Percentiles rank a stretch among this genome's conserved stretches.
These are phyloP conservation scores for Arthrobotrys musiformis DNA, from an alignment of 2,329 filamentous ascomycete species.

Conservation along the genomic window DNA sequence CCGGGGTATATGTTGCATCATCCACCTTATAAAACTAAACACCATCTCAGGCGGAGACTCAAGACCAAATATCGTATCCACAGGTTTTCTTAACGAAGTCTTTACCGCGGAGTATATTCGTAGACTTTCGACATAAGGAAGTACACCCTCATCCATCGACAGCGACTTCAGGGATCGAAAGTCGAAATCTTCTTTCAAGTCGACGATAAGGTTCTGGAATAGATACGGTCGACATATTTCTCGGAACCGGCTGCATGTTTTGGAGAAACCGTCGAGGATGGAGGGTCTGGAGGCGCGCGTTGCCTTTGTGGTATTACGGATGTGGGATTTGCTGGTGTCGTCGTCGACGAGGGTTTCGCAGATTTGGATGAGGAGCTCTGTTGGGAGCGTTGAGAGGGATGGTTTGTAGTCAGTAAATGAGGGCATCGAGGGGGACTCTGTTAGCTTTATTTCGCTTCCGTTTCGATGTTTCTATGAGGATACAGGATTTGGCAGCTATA, in stretches of 20 bases:
- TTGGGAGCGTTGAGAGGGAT: neutral
- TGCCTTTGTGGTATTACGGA: slow-evolving; percentile 12
- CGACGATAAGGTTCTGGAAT: neutral
- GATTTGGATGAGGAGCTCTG: slow-evolving; percentile 21
- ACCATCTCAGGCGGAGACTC: slow-evolving; percentile 1
- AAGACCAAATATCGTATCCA: neutral
- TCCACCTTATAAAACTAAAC: neutral
- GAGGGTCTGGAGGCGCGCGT: neutral
- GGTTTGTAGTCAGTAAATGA: neutral
- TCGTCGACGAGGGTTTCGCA: neutral
- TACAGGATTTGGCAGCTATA: no score
- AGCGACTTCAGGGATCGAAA: neutral
- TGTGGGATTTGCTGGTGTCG: neutral
- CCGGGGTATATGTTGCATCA: neutral
- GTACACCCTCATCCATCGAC: neutral
- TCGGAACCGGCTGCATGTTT: neutral
- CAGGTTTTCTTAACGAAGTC: neutral
- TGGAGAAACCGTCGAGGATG: neutral
- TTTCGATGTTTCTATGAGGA: no score
- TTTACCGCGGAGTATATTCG: neutral
- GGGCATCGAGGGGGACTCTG: neutral
- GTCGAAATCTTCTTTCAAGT: neutral
- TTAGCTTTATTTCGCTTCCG: no score
- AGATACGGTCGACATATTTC: slow-evolving; percentile 16
- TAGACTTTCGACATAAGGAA: neutral